These are phyloP conservation scores for Kockovaella imperatae DNA, from an alignment of 768 basidiomycete genomes.

Conservation along the genomic window DNA sequence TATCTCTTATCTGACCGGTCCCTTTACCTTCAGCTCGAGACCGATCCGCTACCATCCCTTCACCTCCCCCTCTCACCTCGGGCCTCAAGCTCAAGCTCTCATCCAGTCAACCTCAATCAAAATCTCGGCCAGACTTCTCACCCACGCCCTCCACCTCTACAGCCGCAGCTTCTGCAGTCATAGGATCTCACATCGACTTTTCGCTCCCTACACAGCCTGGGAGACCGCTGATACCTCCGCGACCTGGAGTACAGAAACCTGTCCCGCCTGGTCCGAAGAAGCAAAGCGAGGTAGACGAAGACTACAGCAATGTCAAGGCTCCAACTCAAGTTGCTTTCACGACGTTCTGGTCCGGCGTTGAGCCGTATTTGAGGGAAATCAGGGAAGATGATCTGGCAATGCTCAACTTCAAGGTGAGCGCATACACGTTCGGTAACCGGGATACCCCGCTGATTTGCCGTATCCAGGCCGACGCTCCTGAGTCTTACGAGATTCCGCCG, in stretches of 20 bases:
- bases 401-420: conserved; percentile 65
- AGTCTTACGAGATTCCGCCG: conserved; percentile 76
- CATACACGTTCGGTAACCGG: background rate
- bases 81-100: conserved; percentile 35
- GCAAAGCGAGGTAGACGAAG: conserved; percentile 72
- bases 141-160: conserved; percentile 22
- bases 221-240: conserved; percentile 32
- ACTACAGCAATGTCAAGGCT: conserved; percentile 76
- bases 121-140: conserved; percentile 14
- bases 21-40: conserved; percentile 16
- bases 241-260: conserved; percentile 40
- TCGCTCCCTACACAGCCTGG: conserved; percentile 24
- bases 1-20: background rate
- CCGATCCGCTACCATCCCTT: conserved; percentile 20
- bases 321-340: conserved; percentile 50
- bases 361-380: conserved; percentile 79
- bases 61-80: conserved; percentile 28
- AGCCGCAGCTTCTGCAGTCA: background rate
- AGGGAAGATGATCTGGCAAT: conserved; percentile 95
- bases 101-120: conserved; percentile 8
- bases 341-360: conserved; percentile 81
- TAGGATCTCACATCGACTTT: conserved; percentile 29
- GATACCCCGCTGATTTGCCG: background rate
- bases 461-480: conserved; percentile 64
- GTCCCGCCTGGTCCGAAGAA: conserved; percentile 43